Base-by-base conservation (phyloP, 768 basidiomycete species). In the Flagelloscypha sp. region DNA sequence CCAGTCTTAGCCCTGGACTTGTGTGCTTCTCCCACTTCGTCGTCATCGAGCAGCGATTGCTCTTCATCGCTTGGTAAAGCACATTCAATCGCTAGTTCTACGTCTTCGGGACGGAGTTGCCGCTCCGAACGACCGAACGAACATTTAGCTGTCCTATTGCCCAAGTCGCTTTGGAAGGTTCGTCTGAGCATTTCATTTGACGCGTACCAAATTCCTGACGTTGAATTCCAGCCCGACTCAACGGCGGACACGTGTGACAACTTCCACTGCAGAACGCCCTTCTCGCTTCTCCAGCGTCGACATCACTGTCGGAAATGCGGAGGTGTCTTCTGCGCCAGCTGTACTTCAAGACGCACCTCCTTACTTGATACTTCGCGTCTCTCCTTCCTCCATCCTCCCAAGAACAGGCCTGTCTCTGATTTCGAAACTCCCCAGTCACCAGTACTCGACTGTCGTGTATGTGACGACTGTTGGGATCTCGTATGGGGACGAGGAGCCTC, bases 271-370 rank as follows among this genome's bases (percentile, higher is more conserved):
- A 67, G 67, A 37, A 62, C 68, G 43, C 55, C 55, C 33, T 87
- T 87, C 54, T 70, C 74, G 40, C 53, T 87, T 41, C 69, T 79
- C 28, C 79, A 84, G 44, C 80, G 84, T 43, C 74, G 76, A 59
- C 84, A 88, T 52, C 85, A 88, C 42, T 88, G 85, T 57, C 73
- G 85, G 54, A 87, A 86, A 53, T 87, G 85, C 45, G 85, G 85
- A 33, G 83, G 82, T 43, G 61, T 87, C 20, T 86, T 77, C 53
- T 88, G 85, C 58, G 54, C 55, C 31, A 55, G 67, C 5, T 87
- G 85, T 53, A 70, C 76, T 1, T 59, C 69, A 5, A 70, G 70
- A 36, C 50, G 63, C 5, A 84, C 79, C 0, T 61, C 70, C 9
- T 73, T 87, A 4, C 69, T 87, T 36, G 85, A 87, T 50, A 72